Base-by-base conservation (phyloP, 75 land plant species). In the Ceratopteris richardii region DNA sequence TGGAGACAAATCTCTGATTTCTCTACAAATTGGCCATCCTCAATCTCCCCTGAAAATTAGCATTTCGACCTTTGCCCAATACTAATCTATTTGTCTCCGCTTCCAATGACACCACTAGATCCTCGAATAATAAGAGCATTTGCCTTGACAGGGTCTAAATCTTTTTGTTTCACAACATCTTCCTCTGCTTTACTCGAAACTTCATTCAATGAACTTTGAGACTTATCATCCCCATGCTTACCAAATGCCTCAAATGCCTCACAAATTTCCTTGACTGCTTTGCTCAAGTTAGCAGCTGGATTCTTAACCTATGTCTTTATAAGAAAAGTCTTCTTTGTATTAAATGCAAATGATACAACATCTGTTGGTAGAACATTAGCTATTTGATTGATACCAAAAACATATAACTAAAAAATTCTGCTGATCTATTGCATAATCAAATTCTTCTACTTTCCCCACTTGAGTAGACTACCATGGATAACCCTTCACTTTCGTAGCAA, bases 401-500 rank as follows among this genome's bases (percentile, higher is more conserved):
- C n/a, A 90, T 16, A 75, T 58, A 54, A 90, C 96, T 66, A 87
- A 90, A 33, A 70, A 68, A 36, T 82, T 87, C 50, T 61, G 76
- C 0, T 77, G 79, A 67, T 80, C 80, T 41, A 68, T 71, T 0
- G 43, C 23, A 51, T 47, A 54, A 0, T 71, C 64, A 61, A 73
- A 78, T 30, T 80, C 77, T 65, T 82, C 95, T 31, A 87, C 78
- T 44, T 52, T 71, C 62, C 80, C 77, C 48, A 90, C 68, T 87
- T 90, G 75, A 21, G 96, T 87, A 29, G 92, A 92, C 95, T 92
- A 89, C 1, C 88, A 78, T 5, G 95, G 95, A 66, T 74, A 87
- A 9, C 92, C 92, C 68, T 87, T 90, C 36, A 90, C 76, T 65
- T 90, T 86, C 9, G 96, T 92, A 13, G 87, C 77, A 21, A 90